phyloP scores from a whole-genome alignment of 495 filamentous ascomycete species.

The Thermochaetoides thermophila region DNA sequence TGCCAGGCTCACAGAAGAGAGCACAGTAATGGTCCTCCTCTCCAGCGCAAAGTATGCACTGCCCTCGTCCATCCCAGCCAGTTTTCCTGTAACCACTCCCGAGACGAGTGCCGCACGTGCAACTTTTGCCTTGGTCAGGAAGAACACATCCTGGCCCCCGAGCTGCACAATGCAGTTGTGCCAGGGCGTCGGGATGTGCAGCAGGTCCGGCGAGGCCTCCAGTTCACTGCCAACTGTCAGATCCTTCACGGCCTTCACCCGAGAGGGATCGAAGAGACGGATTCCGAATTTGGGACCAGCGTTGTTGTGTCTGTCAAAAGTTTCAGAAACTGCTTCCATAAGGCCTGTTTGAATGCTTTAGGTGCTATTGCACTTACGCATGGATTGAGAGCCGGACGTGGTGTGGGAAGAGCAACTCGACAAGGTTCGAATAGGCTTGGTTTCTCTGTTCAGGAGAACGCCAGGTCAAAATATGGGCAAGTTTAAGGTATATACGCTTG shows the following conservation, averaged over 20 bases:
- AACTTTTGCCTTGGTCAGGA: conserved; percentile 10
- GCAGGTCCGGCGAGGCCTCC: conserved; percentile 8
- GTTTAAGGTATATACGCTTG: no score
- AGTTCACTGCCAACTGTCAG: conserved; percentile 8
- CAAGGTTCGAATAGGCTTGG: conserved; percentile 10
- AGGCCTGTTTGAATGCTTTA: no score
- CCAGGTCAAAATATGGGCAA: no score
- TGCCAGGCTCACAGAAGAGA: background rate
- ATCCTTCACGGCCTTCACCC: conserved; percentile 3
- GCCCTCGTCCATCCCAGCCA: background rate
- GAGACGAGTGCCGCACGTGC: conserved; percentile 4
- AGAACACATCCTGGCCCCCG: conserved; percentile 3
- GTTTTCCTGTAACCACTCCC: conserved; percentile 2
- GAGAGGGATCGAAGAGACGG: conserved; percentile 7
- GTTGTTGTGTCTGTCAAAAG: conserved; percentile 10
- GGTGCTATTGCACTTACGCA: conserved; percentile 7
- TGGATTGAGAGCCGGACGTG: conserved; percentile 9
- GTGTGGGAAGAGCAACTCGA: conserved; percentile 6
- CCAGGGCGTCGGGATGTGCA: conserved; percentile 11
- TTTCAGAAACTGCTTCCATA: no score
- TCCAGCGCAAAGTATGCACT: conserved; percentile 4
- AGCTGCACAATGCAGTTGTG: conserved; percentile 9
- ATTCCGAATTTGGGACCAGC: conserved; percentile 11
- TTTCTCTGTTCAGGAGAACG: conserved; percentile 6
- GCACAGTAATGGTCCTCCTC: background rate